phyloP scores from a whole-genome alignment of 805 yeast genomes.

The Blastobotrys attinorum region DNA sequence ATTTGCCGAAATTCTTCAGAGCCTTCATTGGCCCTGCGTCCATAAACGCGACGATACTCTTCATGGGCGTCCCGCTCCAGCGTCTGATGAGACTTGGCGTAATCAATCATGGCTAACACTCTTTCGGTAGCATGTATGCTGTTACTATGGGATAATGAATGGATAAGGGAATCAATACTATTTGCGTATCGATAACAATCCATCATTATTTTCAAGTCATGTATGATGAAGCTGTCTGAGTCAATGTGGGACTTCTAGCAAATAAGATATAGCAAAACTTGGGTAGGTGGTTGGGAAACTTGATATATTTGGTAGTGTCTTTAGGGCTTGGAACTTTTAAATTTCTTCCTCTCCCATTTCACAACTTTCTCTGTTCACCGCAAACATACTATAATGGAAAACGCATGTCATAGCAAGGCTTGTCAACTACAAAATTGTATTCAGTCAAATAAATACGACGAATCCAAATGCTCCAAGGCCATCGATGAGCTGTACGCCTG shows the following conservation, averaged over 20 bases:
- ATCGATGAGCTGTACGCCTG: conserved; percentile 71
- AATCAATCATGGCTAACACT: background rate
- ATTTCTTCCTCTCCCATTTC: too few relatives aligned
- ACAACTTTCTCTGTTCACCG: background rate
- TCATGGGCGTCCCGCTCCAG: background rate
- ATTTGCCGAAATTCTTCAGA: background rate
- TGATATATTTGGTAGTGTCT: too few relatives aligned
- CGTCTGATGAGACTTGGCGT: background rate
- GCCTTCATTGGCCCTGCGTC: background rate
- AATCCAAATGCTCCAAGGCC: conserved; percentile 58
- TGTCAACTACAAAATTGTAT: conserved; percentile 81
- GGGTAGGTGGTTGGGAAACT: background rate
- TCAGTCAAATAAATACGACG: conserved; percentile 53
- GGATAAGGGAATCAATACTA: background rate
- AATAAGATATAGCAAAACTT: too few relatives aligned
- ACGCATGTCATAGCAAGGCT: conserved; percentile 66
- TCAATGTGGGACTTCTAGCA: too few relatives aligned
- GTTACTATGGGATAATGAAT: background rate
- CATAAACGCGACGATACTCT: background rate
- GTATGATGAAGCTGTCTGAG: too few relatives aligned
- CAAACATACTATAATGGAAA: background rate
- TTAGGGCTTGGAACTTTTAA: too few relatives aligned
- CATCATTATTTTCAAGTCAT: too few relatives aligned
- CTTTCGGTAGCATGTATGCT: background rate
- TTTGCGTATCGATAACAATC: background rate